phyloP scores from a whole-genome alignment of 139 green algal genomes.

The Coccomyxa sp. region DNA sequence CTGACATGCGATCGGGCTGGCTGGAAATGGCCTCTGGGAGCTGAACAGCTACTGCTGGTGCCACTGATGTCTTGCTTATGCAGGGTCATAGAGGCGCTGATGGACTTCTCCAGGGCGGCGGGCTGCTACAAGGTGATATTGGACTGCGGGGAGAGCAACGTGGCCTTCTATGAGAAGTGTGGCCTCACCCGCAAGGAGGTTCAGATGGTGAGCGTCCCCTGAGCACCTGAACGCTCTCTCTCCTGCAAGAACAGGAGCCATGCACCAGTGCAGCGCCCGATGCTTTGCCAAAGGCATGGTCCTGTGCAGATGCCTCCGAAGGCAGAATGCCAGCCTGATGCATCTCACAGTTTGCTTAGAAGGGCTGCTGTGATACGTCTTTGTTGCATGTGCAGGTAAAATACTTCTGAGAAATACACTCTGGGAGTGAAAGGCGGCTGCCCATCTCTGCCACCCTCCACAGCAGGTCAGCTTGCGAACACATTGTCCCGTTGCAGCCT shows the following conservation, averaged over 20 bases:
- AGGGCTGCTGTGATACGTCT: too few species aligned
- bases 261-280: not conserved
- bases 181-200: slow-evolving; percentile 75
- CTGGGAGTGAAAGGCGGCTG: too few species aligned
- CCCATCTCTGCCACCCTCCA: too few species aligned
- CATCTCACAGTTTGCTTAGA: not conserved
- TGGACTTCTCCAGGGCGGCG: slow-evolving; percentile 23
- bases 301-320: not conserved
- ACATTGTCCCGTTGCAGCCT: too few species aligned
- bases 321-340: not conserved
- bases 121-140: slow-evolving; percentile 97
- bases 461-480: too few species aligned
- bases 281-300: not conserved
- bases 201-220: not conserved
- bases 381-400: not conserved
- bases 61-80: not conserved
- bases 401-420: not conserved
- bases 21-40: too few species aligned
- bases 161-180: slow-evolving; percentile 88
- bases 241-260: not conserved
- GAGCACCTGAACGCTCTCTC: not conserved
- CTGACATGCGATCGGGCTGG: too few species aligned
- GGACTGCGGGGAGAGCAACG: slow-evolving; percentile 88
- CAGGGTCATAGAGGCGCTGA: slow-evolving; percentile 67
- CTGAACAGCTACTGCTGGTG: too few species aligned